A percentile compares a stretch with the other conserved stretches of the same genome.
phyloP scores from a whole-genome alignment of 306 rosid species.

The Vigna mungo region DNA sequence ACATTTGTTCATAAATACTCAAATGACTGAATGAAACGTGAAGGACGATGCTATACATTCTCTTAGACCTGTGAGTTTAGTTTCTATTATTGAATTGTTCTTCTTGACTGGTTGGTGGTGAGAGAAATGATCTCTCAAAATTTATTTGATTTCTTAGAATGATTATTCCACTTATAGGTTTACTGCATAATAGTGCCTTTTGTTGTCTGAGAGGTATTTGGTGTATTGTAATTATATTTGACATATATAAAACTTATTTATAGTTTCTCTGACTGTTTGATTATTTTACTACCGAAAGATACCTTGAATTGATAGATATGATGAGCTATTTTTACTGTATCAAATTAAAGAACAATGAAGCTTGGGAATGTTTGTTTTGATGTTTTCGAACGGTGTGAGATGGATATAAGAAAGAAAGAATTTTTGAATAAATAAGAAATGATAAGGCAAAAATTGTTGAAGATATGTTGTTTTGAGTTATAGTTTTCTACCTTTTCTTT shows the following conservation, averaged over 20 bases:
- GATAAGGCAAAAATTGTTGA: slow-evolving; percentile 7
- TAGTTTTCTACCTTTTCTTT: neutral
- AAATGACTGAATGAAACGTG: neutral
- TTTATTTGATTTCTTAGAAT: slow-evolving; percentile 5
- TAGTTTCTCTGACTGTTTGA: slow-evolving; percentile 29
- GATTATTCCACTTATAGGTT: neutral
- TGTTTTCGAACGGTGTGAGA: slow-evolving; percentile 8
- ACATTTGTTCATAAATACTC: neutral
- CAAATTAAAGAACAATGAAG: neutral
- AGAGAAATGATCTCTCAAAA: neutral
- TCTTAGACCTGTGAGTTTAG: neutral
- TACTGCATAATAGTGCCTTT: neutral
- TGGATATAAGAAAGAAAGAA: slow-evolving; percentile 1
- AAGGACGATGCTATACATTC: neutral
- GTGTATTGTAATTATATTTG: neutral
- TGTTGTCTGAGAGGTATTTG: slow-evolving; percentile 9
- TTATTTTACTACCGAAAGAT: slow-evolving; percentile 30
- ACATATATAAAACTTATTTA: neutral
- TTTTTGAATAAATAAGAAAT: neutral
- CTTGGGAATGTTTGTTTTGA: neutral
- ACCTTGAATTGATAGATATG: slow-evolving; percentile 13
- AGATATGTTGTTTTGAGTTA: slow-evolving; percentile 21
- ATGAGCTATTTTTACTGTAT: neutral
- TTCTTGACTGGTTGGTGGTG: neutral
- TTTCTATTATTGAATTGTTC: neutral